Evolutionary conservation across 2,329 filamentous ascomycete species (phyloP).

Genomic region (Botrytis aclada): DNA sequence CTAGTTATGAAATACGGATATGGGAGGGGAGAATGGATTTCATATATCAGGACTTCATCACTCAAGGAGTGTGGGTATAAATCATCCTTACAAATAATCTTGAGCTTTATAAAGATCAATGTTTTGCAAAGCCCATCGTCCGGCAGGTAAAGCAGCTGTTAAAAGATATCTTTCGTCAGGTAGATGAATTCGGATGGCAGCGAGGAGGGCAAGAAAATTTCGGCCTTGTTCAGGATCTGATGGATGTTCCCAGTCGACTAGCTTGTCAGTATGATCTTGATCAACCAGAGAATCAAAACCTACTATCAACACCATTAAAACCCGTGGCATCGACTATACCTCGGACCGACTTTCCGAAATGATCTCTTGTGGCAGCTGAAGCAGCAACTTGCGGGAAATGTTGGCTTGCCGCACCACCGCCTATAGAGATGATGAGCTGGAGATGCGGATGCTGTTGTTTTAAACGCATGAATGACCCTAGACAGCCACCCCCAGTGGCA

Average conservation of each 20-base stretch:
- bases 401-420: constrained; percentile 63
- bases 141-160: constrained; percentile 69
- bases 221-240: constrained; percentile 61
- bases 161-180: constrained; percentile 66
- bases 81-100: constrained; percentile 49
- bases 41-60: background rate
- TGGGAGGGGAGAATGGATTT: background rate
- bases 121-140: constrained; percentile 61
- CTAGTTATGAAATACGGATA: background rate
- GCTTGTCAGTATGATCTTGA: background rate
- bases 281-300: constrained; percentile 31
- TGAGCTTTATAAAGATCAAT: constrained; percentile 64
- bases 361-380: constrained; percentile 58
- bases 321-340: constrained; percentile 67
- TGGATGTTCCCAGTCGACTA: constrained; percentile 82
- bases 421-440: constrained; percentile 74
- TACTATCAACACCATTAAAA: constrained; percentile 75
- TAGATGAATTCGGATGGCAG: constrained; percentile 63
- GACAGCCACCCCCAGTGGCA: constrained; percentile 55
- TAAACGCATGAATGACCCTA: constrained; percentile 70
- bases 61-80: background rate
- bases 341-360: constrained; percentile 66
- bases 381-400: constrained; percentile 66
- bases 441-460: constrained; percentile 69
- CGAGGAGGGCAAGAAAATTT: constrained; percentile 68